Evolutionary conservation across 2,329 filamentous ascomycete genomes (phyloP).

Genomic region (Aspergillus viridinutans): DNA sequence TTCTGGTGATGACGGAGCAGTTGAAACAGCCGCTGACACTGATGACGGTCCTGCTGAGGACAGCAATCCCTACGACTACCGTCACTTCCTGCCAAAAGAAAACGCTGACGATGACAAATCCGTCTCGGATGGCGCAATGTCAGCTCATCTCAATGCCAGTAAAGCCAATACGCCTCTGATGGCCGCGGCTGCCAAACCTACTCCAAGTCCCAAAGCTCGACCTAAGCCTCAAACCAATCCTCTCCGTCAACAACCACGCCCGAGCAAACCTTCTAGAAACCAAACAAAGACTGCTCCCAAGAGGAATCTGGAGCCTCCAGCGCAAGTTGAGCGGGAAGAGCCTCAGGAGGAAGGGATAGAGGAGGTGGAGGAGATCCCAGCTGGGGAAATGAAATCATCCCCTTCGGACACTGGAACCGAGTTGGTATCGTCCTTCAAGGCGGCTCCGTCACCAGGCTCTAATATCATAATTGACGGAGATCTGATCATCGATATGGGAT

Average conservation of each 20-base stretch:
- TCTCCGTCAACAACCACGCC: slow-evolving; percentile 26
- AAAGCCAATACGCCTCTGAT: slow-evolving; percentile 33
- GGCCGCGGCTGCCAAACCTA: slow-evolving; percentile 22
- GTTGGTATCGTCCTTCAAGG: slow-evolving; percentile 26
- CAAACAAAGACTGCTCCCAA: slow-evolving; percentile 14
- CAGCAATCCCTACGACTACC: slow-evolving; percentile 47
- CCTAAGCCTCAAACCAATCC: slow-evolving; percentile 32
- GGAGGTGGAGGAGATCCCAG: slow-evolving; percentile 16
- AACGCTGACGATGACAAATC: slow-evolving; percentile 32
- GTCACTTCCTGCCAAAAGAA: slow-evolving; percentile 45
- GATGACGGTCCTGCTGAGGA: slow-evolving; percentile 43
- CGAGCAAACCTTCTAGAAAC: slow-evolving; percentile 17
- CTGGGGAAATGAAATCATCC: slow-evolving; percentile 18
- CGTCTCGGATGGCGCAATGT: slow-evolving; percentile 31
- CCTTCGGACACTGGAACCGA: slow-evolving; percentile 31
- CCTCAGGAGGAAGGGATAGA: slow-evolving; percentile 7
- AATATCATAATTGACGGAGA: slow-evolving; percentile 46
- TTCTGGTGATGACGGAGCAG: slow-evolving; percentile 30
- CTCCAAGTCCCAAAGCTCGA: slow-evolving; percentile 22
- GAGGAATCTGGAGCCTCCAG: slow-evolving; percentile 19
- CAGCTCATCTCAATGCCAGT: slow-evolving; percentile 28
- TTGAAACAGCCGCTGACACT: slow-evolving; percentile 32
- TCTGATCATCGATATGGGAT: slow-evolving; percentile 48
- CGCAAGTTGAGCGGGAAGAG: slow-evolving; percentile 11
- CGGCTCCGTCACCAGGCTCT: slow-evolving; percentile 32